Conservation (phyloP, 2,329 filamentous ascomycete genomes). For the Aureobasidium melanogenum region DNA sequence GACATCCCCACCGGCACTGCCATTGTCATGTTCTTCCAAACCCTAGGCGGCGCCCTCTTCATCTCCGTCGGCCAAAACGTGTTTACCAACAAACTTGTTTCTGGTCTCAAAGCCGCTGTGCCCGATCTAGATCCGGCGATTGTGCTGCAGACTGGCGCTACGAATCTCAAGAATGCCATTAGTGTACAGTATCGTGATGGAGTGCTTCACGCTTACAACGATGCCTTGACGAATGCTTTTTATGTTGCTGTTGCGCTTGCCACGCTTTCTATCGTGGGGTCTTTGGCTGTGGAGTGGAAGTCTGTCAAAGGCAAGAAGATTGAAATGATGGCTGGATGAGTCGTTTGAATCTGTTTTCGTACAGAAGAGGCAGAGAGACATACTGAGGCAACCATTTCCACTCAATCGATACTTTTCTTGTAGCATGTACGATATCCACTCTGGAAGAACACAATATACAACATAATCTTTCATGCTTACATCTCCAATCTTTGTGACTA, state of each 20-base stretch:
- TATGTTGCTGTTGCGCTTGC: conserved; percentile 50
- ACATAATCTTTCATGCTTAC: too few relatives aligned
- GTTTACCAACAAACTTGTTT: conserved; percentile 41
- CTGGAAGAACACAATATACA: too few relatives aligned
- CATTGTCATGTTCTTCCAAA: conserved; percentile 42
- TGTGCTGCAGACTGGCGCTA: conserved; percentile 45
- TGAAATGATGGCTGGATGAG: conserved; percentile 22
- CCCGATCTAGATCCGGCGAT: conserved; percentile 34
- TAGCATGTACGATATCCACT: too few relatives aligned
- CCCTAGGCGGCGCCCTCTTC: conserved; percentile 41
- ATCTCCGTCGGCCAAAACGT: conserved; percentile 43
- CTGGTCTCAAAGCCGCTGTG: conserved; percentile 29
- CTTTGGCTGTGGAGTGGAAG: conserved; percentile 53
- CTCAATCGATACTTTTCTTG: too few relatives aligned
- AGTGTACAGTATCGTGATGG: conserved; percentile 39
- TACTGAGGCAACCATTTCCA: too few relatives aligned
- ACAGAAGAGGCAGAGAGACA: too few relatives aligned
- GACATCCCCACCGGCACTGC: conserved; percentile 42
- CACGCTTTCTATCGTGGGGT: conserved; percentile 46
- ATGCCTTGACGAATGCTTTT: conserved; percentile 50
- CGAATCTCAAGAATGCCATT: conserved; percentile 49
- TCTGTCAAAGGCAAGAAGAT: conserved; percentile 49
- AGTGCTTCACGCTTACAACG: conserved; percentile 57
- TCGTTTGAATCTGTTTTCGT: too few relatives aligned
- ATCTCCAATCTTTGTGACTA: too few relatives aligned